These are phyloP conservation scores for Trichophyton rubrum DNA, from an alignment of 2,329 filamentous ascomycete genomes.

Conservation along the genomic window DNA sequence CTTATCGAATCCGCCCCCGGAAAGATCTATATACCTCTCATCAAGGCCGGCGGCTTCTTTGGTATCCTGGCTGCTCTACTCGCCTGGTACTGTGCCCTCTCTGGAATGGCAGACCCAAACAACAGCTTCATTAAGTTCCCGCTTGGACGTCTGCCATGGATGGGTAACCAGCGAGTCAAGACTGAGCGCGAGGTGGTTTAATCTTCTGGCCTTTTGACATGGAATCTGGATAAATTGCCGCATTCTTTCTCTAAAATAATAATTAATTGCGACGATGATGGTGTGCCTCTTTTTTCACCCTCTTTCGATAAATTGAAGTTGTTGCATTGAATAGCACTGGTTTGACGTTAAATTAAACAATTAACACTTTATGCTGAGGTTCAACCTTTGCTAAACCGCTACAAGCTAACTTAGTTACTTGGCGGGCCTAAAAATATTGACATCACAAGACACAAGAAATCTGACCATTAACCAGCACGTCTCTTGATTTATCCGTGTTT, in stretches of 20 bases:
- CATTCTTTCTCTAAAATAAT: background rate
- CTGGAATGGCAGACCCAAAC: conserved; percentile 59
- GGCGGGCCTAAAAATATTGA: background rate
- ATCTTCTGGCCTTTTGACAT: background rate
- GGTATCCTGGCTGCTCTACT: conserved; percentile 69
- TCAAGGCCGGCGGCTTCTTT: conserved; percentile 63
- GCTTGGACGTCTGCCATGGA: conserved; percentile 92
- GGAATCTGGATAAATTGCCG: background rate
- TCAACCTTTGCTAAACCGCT: background rate
- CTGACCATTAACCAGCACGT: too few relatives aligned
- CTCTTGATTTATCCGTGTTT: too few relatives aligned
- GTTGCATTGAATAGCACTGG: background rate
- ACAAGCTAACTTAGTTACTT: background rate
- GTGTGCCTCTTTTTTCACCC: background rate
- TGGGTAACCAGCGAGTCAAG: conserved; percentile 50
- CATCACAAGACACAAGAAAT: too few relatives aligned
- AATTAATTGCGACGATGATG: conserved; percentile 1
- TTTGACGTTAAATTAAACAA: background rate
- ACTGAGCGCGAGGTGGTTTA: conserved; percentile 30
- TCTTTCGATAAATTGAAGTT: background rate
- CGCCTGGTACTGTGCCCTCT: conserved; percentile 78
- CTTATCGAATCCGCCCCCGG: conserved; percentile 39
- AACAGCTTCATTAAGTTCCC: conserved; percentile 86
- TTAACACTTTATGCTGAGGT: background rate
- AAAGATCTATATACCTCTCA: conserved; percentile 37